Evolutionary conservation across 768 basidiomycete species (phyloP).

Genomic region (Fomitopsis serialis): DNA sequence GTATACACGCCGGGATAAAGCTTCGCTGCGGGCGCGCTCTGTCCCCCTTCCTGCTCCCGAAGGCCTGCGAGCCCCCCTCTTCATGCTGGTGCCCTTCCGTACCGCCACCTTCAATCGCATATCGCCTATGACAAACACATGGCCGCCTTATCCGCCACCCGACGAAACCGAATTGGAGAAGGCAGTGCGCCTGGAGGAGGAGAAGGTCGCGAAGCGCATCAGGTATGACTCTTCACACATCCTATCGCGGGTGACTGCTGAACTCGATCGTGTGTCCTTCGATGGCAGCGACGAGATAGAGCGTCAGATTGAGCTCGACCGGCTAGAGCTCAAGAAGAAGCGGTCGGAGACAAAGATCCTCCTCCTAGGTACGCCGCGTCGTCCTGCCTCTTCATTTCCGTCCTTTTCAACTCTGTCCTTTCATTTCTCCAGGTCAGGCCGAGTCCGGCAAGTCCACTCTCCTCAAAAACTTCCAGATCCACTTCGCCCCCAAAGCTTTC

Average conservation of each 20-base stretch:
- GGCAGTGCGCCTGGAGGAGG: slow-evolving; percentile 33
- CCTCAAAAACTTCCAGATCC: slow-evolving; percentile 60
- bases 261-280: neutral
- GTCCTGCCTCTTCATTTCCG: neutral
- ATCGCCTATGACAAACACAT: slow-evolving; percentile 3
- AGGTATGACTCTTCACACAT: slow-evolving; percentile 19
- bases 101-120: neutral
- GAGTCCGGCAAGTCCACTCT: slow-evolving; percentile 67
- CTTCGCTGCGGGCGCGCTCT: neutral
- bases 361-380: slow-evolving; percentile 42
- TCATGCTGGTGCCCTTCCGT: neutral
- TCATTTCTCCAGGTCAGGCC: slow-evolving; percentile 32
- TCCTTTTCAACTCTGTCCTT: neutral
- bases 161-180: slow-evolving; percentile 40
- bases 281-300: slow-evolving; percentile 42
- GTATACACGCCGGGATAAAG: neutral
- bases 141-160: slow-evolving; percentile 27
- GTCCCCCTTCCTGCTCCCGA: neutral
- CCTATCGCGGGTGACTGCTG: neutral
- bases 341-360: slow-evolving; percentile 43
- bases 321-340: slow-evolving; percentile 39
- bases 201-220: slow-evolving; percentile 43
- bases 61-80: neutral
- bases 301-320: slow-evolving; percentile 42
- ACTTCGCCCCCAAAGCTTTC: slow-evolving; percentile 55